Evolutionary conservation across 169 alveolate species (phyloP).

Genomic region (Cryptosporidium meleagridis): DNA sequence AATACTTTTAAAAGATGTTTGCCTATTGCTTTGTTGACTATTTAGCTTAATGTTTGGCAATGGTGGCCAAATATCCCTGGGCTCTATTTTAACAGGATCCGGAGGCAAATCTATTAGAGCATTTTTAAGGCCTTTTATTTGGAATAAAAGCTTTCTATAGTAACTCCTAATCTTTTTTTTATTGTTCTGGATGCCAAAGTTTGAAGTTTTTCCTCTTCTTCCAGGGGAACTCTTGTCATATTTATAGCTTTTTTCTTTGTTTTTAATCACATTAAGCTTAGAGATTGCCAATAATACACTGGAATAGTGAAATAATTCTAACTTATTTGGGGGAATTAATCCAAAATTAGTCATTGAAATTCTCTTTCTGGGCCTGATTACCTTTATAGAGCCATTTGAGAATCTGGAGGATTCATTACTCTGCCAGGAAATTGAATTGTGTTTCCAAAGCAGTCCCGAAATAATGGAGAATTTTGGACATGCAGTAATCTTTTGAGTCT

Average conservation of each 20-base stretch:
- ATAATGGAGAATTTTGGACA: constrained; percentile 61
- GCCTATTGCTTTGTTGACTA: constrained; percentile 3
- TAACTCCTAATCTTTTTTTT: constrained; percentile 14
- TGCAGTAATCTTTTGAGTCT: background rate
- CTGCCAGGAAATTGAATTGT: constrained; percentile 38
- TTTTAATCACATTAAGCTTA: background rate
- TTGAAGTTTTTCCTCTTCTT: background rate
- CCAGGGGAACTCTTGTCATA: background rate
- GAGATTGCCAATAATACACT: constrained; percentile 37
- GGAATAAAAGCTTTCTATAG: constrained; percentile 19
- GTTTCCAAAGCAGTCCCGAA: constrained; percentile 65
- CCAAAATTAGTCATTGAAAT: background rate
- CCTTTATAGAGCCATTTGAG: constrained; percentile 23
- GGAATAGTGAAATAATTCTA: constrained; percentile 39
- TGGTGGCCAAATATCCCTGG: constrained; percentile 60
- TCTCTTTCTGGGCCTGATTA: constrained; percentile 5
- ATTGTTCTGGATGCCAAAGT: background rate
- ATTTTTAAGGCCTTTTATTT: constrained; percentile 16
- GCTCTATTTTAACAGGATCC: background rate
- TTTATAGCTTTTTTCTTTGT: background rate
- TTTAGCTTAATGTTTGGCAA: constrained; percentile 3
- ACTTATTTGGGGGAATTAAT: constrained; percentile 18
- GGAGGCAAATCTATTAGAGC: constrained; percentile 48
- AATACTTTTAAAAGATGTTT: background rate
- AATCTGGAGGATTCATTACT: constrained; percentile 27